Evolutionary conservation across 2,329 filamentous ascomycete genomes (phyloP), one percentile per base, ranked within the genome.

Genomic region (Hypoxylon sp.): DNA sequence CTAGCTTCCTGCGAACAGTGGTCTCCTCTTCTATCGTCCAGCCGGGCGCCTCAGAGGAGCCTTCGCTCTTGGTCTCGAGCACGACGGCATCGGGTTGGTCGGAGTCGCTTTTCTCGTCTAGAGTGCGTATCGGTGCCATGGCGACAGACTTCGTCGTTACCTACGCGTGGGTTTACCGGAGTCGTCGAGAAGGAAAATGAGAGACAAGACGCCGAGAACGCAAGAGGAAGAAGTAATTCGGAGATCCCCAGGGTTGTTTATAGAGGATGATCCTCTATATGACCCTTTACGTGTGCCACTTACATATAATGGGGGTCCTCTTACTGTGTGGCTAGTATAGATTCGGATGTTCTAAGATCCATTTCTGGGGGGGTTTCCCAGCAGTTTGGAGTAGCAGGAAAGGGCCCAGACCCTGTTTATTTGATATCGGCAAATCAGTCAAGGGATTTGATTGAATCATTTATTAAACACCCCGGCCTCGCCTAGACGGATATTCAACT

Each of bases 21-120:
- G 64, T 72, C 66, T 82, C 79, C 56, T 82, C 79, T 36, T 73
- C 76, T 25, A 70, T 69, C 3, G 78, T 78, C 79, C 79, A 82
- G 27, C 70, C 70, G 27, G 76, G 54, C 15, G 36, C 45, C 8
- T 63, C 59, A n/a, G 55, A 41, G 25, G 64, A 67, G 6, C 51
- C 60, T 19, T 66, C 59, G 37, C 65, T 66, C 61, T 63, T 66
- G 20, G 57, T 58, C 32, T 67, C 66, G 31, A 63, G 43, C 45
- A 59, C 36, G 26, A 65, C 49, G 19, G 62, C 54, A n/a, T 62
- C 59, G 15, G 55, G 48, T 15, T 63, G 58, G 30, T 63, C 63
- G n/a, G 42, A 34, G 7, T 57, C 54, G 17, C 46, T 43, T 27
- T 63, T 63, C 52, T 67, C 64, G 46, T 65, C 61, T 29, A 36